Evolutionary conservation across 2,329 filamentous ascomycete genomes (phyloP).

Genomic region (Cephalotrichum gorgonifer): DNA sequence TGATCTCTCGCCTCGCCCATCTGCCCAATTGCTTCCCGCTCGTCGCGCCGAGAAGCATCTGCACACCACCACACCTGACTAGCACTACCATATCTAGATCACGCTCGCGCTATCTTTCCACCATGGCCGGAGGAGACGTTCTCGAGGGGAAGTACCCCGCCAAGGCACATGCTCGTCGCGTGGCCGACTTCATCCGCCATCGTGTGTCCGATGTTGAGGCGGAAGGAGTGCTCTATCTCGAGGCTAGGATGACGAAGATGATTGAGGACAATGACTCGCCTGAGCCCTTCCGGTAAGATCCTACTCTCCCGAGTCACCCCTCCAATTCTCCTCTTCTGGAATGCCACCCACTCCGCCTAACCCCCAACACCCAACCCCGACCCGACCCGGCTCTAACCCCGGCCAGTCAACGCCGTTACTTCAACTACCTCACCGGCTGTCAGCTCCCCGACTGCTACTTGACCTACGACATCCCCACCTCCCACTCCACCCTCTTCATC

Average conservation of each 20-base stretch:
- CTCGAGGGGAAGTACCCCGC: conserved; percentile 64
- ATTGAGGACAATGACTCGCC: conserved; percentile 84
- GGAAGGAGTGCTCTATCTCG: conserved; percentile 71
- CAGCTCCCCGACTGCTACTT: conserved; percentile 70
- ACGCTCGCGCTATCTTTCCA: background rate
- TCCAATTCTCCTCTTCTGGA: conserved; percentile 5
- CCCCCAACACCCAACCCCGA: too few relatives aligned
- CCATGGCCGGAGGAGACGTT: conserved; percentile 29
- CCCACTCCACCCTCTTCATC: conserved; percentile 77
- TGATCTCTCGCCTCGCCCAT: background rate
- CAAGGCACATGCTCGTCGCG: conserved; percentile 74
- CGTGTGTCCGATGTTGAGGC: conserved; percentile 55
- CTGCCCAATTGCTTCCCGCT: background rate
- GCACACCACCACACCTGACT: background rate
- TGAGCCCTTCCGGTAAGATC: conserved; percentile 61
- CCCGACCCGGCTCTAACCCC: background rate
- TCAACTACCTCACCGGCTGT: conserved; percentile 89
- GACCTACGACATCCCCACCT: conserved; percentile 66
- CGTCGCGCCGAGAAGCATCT: background rate
- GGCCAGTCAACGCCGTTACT: conserved; percentile 72
- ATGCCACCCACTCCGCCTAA: background rate
- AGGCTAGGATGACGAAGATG: conserved; percentile 70
- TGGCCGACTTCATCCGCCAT: conserved; percentile 66
- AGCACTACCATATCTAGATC: background rate
- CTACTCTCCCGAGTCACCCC: background rate